Conservation (phyloP, 2,329 filamentous ascomycete genomes). For the Grosmannia penicillata region DNA sequence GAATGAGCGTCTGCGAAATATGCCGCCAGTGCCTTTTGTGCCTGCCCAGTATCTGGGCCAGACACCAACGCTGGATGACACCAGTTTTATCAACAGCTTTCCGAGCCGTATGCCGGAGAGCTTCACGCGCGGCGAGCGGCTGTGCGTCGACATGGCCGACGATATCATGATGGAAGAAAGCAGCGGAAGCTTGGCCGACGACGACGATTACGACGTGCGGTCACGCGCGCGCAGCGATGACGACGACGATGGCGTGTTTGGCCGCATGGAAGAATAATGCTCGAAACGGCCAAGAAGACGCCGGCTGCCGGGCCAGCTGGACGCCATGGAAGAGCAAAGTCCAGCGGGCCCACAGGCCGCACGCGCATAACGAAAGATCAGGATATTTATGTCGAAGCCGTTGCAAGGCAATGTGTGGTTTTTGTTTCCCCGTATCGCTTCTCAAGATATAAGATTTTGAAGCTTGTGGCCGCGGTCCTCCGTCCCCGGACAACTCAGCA, state of each 20-base stretch:
- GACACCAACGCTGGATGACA: conserved; percentile 37
- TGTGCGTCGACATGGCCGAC: conserved; percentile 11
- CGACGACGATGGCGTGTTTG: conserved; percentile 91
- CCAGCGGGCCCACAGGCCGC: too few relatives aligned
- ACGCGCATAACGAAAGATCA: conserved; percentile 1
- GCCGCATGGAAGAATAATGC: conserved; percentile 80
- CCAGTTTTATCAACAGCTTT: conserved; percentile 50
- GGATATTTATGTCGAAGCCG: background rate
- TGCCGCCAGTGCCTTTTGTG: conserved; percentile 77
- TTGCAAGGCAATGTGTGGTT: conserved; percentile 24
- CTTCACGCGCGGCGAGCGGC: conserved; percentile 44
- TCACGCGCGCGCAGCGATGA: conserved; percentile 61
- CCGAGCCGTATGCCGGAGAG: conserved; percentile 47
- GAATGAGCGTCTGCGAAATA: conserved; percentile 46
- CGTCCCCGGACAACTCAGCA: conserved; percentile 48
- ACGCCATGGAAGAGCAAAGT: background rate
- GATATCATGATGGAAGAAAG: conserved; percentile 58
- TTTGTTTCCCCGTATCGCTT: conserved; percentile 15
- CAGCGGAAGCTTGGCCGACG: conserved; percentile 46
- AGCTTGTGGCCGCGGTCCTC: conserved; percentile 31
- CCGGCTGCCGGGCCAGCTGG: background rate
- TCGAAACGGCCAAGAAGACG: background rate
- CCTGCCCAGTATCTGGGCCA: conserved; percentile 59
- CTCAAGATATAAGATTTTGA: background rate
- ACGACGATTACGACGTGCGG: conserved; percentile 50